These are phyloP conservation scores for Podila horticola DNA, from an alignment of 192 early-diverging fungal species.

Conservation along the genomic window DNA sequence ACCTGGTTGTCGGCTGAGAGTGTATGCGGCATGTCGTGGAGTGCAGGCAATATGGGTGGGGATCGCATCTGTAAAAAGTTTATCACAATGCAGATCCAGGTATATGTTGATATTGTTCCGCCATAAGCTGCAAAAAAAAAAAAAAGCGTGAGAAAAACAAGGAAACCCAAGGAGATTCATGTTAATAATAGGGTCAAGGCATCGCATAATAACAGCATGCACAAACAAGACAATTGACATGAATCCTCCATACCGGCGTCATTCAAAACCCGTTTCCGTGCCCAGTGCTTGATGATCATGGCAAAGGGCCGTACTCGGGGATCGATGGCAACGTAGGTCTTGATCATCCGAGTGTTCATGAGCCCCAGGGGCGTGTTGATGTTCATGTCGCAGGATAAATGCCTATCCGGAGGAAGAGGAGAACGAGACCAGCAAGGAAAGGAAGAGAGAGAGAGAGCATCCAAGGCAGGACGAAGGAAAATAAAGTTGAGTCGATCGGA, in stretches of 20 bases:
- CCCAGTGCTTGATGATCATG: slow-evolving; percentile 96
- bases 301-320: slow-evolving; percentile 88
- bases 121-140: slow-evolving; percentile 87
- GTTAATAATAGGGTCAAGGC: background rate
- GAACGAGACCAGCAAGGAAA: background rate
- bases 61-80: slow-evolving; percentile 92
- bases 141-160: background rate
- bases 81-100: slow-evolving; percentile 93
- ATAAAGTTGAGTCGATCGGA: background rate
- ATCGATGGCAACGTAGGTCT: slow-evolving; percentile 90
- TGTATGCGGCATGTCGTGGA: slow-evolving; percentile 69
- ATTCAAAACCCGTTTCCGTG: slow-evolving; percentile 84
- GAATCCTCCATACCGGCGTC: slow-evolving; percentile 74
- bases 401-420: slow-evolving; percentile 44
- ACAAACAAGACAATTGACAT: background rate
- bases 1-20: slow-evolving; percentile 44
- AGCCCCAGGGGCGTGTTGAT: slow-evolving; percentile 93
- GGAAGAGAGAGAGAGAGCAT: background rate
- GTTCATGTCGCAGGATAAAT: slow-evolving; percentile 91
- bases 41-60: slow-evolving; percentile 89
- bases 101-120: slow-evolving; percentile 93
- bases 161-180: background rate
- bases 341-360: slow-evolving; percentile 90
- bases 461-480: background rate
- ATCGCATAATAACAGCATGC: background rate